phyloP scores from a whole-genome alignment of 257 asterid genomes.

The Solanum habrochaites region DNA sequence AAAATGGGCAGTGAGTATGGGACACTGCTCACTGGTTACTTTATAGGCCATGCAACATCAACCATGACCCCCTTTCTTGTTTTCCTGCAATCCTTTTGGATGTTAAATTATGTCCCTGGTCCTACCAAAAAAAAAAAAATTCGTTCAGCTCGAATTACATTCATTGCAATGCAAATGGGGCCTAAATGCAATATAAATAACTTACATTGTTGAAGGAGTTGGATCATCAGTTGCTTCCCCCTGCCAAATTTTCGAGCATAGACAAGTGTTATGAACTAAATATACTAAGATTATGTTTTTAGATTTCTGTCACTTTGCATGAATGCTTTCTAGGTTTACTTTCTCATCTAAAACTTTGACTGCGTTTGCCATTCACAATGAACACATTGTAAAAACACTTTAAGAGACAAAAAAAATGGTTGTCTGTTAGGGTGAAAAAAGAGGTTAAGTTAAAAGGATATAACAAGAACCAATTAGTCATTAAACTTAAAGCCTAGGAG shows the following conservation, averaged over 20 bases:
- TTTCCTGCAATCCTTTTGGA: background rate
- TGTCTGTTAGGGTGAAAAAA: background rate
- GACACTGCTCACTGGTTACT: conserved; percentile 10
- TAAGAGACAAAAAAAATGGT: background rate
- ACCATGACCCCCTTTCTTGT: background rate
- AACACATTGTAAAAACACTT: background rate
- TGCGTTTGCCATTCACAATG: background rate
- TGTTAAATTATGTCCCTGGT: background rate
- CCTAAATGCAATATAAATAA: background rate
- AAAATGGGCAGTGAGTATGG: conserved; percentile 18
- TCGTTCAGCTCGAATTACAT: background rate
- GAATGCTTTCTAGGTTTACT: background rate
- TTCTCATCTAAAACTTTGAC: background rate
- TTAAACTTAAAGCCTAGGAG: too few species aligned
- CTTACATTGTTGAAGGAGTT: background rate
- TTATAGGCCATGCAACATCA: conserved; percentile 21
- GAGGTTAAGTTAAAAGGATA: background rate
- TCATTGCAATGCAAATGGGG: background rate
- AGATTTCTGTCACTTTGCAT: background rate
- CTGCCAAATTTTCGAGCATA: background rate
- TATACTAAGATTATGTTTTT: background rate
- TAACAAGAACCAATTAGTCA: background rate
- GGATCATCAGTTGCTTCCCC: background rate
- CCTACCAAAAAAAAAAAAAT: background rate
- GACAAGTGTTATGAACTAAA: background rate